These are phyloP conservation scores for Clavispora santaluciae DNA, from an alignment of 805 yeast species.

Conservation along the genomic window DNA sequence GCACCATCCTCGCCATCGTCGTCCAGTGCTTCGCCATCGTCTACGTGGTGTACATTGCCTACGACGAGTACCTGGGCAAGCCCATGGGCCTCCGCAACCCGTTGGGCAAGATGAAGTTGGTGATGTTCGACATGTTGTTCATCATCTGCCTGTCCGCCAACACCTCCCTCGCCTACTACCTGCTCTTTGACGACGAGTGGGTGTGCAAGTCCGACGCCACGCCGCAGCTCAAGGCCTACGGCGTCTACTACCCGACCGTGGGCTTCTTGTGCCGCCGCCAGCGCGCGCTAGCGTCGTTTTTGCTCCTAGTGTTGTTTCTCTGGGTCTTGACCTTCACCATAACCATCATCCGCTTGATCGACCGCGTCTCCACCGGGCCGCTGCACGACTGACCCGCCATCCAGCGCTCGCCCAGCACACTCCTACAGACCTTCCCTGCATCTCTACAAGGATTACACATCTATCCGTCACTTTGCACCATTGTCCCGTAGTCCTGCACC, in stretches of 20 bases:
- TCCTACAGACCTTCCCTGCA: no score
- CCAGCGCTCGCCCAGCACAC: no score
- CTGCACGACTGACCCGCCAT: neutral
- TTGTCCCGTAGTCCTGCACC: no score
- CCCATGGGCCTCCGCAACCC: constrained; percentile 91
- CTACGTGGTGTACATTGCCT: constrained; percentile 76
- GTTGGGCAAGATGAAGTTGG: constrained; percentile 71
- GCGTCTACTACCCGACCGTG: constrained; percentile 28
- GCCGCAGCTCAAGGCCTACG: constrained; percentile 14
- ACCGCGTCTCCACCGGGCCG: constrained; percentile 42
- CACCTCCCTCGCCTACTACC: constrained; percentile 77
- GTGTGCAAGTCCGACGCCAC: constrained; percentile 40
- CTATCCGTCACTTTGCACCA: no score
- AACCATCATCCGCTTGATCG: constrained; percentile 78
- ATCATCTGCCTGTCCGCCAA: constrained; percentile 88
- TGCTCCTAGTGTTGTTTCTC: constrained; percentile 66
- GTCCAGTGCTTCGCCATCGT: constrained; percentile 76
- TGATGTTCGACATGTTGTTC: constrained; percentile 78
- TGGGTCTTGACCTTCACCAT: constrained; percentile 87
- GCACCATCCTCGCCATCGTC: constrained; percentile 87
- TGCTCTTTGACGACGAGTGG: constrained; percentile 79
- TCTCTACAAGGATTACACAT: no score
- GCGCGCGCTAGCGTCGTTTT: constrained; percentile 68
- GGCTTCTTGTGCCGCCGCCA: constrained; percentile 71
- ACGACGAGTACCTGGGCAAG: constrained; percentile 87